Base-by-base conservation (phyloP, 2,329 filamentous ascomycete species). In the Colletotrichum costaricense region DNA sequence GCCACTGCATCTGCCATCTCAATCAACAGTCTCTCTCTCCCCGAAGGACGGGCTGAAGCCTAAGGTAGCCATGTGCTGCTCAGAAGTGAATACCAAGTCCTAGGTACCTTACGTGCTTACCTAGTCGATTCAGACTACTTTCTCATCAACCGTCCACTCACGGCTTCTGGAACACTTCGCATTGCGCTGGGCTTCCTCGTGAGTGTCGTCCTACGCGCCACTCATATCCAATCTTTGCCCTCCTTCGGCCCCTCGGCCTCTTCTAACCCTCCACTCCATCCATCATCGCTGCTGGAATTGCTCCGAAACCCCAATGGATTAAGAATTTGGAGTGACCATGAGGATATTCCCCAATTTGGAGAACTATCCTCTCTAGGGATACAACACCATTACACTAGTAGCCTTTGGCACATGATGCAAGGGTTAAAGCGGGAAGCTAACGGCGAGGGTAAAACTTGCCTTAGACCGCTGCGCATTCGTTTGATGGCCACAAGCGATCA, bases 1-100 rank as follows among this genome's bases (percentile, higher is more conserved):
- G 60, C 60, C 19, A 42, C 33, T 55, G 30, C 58, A 59, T 69
- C 66, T 72, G 58, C 69, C 65, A 72, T 72, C 58, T 69, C 59
- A 72, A 64, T 68, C 69, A 33, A 46, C 26, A 14, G 14, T 5
- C 35, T 14, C 14, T 6, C n/a, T 46, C 6, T 14, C 46, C n/a
- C 22, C 2, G 16, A 14, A 14, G 42, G 22, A 33, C 38, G 16
- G 38, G 38, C 58, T 62, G 30, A 54, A 62, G 56, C 63, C 35
- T 57, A 52, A 60, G 42, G 14, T 35, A n/a, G 19, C 16, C 16
- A 1, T 49, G 19, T 49, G 42, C 38, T 42, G 14, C 16, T 3
- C 38, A 42, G 38, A 42, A 42, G 5, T 42, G 3, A 35, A 35
- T 35, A 19, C 38, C 38, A 49, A 8, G 16, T 19, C 8, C 30